Base-by-base conservation (phyloP, 768 basidiomycete genomes). In the Termitomyces titanicus region DNA sequence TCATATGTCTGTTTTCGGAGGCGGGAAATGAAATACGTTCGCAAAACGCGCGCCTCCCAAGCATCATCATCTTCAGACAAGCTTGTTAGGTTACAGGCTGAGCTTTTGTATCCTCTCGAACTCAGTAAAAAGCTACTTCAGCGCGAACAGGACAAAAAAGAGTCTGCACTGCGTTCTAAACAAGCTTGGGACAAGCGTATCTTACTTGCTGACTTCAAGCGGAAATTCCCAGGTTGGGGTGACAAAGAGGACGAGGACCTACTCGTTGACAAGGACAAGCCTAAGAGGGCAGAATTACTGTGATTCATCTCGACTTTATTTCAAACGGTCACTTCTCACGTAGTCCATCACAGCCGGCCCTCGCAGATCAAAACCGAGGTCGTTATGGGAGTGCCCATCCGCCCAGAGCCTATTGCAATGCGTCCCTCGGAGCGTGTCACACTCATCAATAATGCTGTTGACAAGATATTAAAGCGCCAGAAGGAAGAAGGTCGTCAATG, bases 1-100 rank as follows among this genome's bases (percentile, higher is more conserved):
- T 94, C 96, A 0, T 98, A 97, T 59, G 89, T 98, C 43, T 99
- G 97, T 71, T 99, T 99, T 79, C 84, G 97, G 34, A 81, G 94
- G 57, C 87, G 95, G 51, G 96, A 98, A 69, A 87, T 88, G 70
- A 98, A 98, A 67, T 86, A 90, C 4, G 81, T 92, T 46, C 85
- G 97, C 55, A 98, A 98, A 74, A 98, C 96, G 7, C 86, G 96
- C 13, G 88, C 94, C 15, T 90, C 89, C 1, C 95, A 98, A 64
- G 85, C 85, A n/a, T n/a, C 10, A 88, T n/a, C 89, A 1, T 92
- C 86, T n/a, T 88, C 93, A 17, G 96, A 98, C 63, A 92, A 92
- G 62, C 81, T 99, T 59, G 69, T 84, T 4, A 89, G 92, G 20
- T 74, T 98, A 18, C 86, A 92, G 61, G 67, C 72, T 34, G 94